Evolutionary conservation across 2,329 filamentous ascomycete species (phyloP).

Genomic region (Knufia fluminis): DNA sequence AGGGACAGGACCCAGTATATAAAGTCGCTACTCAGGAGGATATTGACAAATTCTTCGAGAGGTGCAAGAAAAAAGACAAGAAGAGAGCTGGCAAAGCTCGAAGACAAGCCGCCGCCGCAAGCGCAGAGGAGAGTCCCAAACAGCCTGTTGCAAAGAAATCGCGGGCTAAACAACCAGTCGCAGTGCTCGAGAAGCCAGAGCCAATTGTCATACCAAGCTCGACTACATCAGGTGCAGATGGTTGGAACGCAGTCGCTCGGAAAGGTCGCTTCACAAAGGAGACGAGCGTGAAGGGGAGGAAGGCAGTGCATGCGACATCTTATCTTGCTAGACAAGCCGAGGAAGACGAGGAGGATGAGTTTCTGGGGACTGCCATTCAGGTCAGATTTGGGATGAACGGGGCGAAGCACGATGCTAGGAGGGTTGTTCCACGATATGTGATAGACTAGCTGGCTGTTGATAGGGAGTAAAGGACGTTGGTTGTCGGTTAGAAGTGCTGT

Average conservation of each 20-base stretch:
- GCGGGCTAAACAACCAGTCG: too few relatives aligned
- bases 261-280: background rate
- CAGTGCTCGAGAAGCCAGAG: background rate
- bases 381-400: background rate
- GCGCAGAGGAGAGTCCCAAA: too few relatives aligned
- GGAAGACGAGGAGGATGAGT: background rate
- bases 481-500: background rate
- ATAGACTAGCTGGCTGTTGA: background rate
- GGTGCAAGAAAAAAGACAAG: background rate
- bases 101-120: too few relatives aligned
- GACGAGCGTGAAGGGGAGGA: background rate
- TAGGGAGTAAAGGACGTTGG: background rate
- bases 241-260: background rate
- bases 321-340: background rate
- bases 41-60: too few relatives aligned
- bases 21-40: too few relatives aligned
- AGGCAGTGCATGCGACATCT: background rate
- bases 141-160: too few relatives aligned
- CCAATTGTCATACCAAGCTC: background rate
- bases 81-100: too few relatives aligned
- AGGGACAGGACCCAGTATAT: too few relatives aligned
- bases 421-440: background rate
- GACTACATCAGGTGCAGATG: too few relatives aligned
- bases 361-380: background rate
- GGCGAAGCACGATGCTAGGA: constrained; percentile 2